Evolutionary conservation across 345 rosid species (phyloP), one percentile per base, ranked within the genome.

Genomic region (Linum tenue): DNA sequence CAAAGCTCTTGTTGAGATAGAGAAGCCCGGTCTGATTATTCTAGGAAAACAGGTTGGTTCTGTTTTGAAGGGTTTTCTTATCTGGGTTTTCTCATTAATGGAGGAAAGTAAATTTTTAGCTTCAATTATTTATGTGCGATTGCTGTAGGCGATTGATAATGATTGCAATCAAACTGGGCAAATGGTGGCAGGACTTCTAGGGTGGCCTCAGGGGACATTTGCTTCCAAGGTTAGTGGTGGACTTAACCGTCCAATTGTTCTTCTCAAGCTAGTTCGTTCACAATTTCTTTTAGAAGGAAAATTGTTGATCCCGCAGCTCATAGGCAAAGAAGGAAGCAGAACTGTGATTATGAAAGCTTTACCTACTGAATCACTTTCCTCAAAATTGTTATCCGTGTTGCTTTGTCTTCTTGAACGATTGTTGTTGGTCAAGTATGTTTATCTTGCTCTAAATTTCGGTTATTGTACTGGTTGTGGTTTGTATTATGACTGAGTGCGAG

Each of bases 161-260:
- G 98, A 92, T 44, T 92, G 96, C 76, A 90, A 92, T 79, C 97
- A 90, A 79, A 90, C 98, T 37, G 98, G 97, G 68, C 97, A 92
- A 73, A 90, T 92, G 98, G 83, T 92, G 61, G 98, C 98, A 3
- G 98, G 94, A 44, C 78, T 92, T 73, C 90, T 90, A 41, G 81
- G 81, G 68, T 92, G 98, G 98, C 90, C 98, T 55, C 98, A 92
- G 69, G 97, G 90, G 64, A 90, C 97, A 15, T 92, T 90, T 85
- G 96, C 90, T 68, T 92, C 98, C 0, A 88, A 90, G 97, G 98
- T 89, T 65, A 69, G 77, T 80, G 31, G 31, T 57, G 35, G 14
- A 16, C 60, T 55, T 22, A 22, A 22, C 31, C 31, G 31, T 22
- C 31, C 31, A 22, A 22, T 35, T 9, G 53, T 15, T 48, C 14